A percentile compares a stretch with the other conserved stretches of the same genome.
Evolutionary conservation across 2,329 filamentous ascomycete genomes (phyloP).

Genomic region (Aspergillus tubingensis): DNA sequence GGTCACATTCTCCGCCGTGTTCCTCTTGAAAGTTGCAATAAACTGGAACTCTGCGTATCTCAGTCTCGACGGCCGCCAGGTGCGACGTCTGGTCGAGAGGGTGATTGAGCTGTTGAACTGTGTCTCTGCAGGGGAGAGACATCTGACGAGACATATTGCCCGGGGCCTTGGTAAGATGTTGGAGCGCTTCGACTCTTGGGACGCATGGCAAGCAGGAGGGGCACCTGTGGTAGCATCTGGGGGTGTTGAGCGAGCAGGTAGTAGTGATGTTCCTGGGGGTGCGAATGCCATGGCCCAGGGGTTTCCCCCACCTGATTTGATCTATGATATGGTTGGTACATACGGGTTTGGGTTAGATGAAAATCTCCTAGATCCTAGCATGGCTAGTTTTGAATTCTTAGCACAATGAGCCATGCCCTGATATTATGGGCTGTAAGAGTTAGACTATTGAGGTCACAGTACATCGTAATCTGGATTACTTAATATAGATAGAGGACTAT

Average conservation of each 20-base stretch:
- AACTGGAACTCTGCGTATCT: slow-evolving; percentile 47
- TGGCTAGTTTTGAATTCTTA: slow-evolving; percentile 45
- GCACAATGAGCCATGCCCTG: slow-evolving; percentile 26
- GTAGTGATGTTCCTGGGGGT: slow-evolving; percentile 40
- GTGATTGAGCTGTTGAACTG: slow-evolving; percentile 45
- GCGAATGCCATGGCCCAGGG: slow-evolving; percentile 45
- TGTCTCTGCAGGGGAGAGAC: slow-evolving; percentile 45
- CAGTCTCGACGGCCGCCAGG: slow-evolving; percentile 42
- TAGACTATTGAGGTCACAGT: neutral
- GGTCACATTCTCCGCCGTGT: slow-evolving; percentile 50
- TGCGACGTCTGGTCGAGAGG: slow-evolving; percentile 41
- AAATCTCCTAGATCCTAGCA: slow-evolving; percentile 44
- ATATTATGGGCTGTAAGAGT: neutral
- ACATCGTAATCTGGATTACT: neutral
- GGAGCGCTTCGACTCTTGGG: slow-evolving; percentile 45
- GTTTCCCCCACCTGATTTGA: slow-evolving; percentile 44
- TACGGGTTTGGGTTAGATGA: slow-evolving; percentile 46
- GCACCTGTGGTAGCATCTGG: slow-evolving; percentile 17
- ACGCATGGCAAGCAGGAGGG: slow-evolving; percentile 31
- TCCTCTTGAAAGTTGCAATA: slow-evolving; percentile 48
- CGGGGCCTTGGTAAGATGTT: slow-evolving; percentile 46
- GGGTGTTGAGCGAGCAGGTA: slow-evolving; percentile 19
- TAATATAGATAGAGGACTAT: neutral
- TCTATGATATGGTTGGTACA: slow-evolving; percentile 48
- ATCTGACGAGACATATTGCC: slow-evolving; percentile 46